These are phyloP conservation scores for Cyberlindnera misumaiensis DNA, from an alignment of 805 yeast species.

Conservation along the genomic window DNA sequence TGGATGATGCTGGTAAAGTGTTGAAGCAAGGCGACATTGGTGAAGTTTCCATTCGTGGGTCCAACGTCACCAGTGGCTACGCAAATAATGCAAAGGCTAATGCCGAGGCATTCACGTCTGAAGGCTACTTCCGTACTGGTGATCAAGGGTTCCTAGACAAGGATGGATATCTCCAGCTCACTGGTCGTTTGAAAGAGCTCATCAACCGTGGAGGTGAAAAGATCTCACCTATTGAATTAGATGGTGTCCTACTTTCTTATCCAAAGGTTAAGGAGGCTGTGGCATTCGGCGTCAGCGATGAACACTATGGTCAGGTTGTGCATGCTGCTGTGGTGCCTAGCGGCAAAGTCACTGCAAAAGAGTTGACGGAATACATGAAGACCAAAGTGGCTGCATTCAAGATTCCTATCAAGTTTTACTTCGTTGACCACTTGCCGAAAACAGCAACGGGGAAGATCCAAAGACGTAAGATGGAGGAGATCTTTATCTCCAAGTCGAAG, in stretches of 20 bases:
- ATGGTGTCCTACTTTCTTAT: slow-evolving; percentile 50
- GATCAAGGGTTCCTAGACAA: slow-evolving; percentile 62
- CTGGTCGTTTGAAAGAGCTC: slow-evolving; percentile 69
- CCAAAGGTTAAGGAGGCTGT: slow-evolving; percentile 67
- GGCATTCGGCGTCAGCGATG: slow-evolving; percentile 60
- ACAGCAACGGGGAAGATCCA: slow-evolving; percentile 77
- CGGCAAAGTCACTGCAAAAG: slow-evolving; percentile 29
- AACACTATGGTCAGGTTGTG: slow-evolving; percentile 64
- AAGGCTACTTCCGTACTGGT: slow-evolving; percentile 66
- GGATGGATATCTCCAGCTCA: slow-evolving; percentile 52
- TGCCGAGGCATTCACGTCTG: slow-evolving; percentile 51
- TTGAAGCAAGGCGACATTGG: slow-evolving; percentile 51
- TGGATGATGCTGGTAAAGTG: slow-evolving; percentile 42
- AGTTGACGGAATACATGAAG: slow-evolving; percentile 39
- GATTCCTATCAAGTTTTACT: slow-evolving; percentile 50
- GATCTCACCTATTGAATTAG: slow-evolving; percentile 67
- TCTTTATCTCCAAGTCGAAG: slow-evolving; percentile 34
- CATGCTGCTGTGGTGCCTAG: slow-evolving; percentile 62
- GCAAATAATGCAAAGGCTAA: slow-evolving; percentile 69
- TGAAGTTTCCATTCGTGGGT: slow-evolving; percentile 63
- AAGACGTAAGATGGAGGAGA: slow-evolving; percentile 53
- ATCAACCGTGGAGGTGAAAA: slow-evolving; percentile 78
- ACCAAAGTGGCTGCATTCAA: slow-evolving; percentile 49
- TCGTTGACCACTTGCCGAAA: slow-evolving; percentile 60
- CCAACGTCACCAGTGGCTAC: slow-evolving; percentile 66